Percentiles rank a stretch among this genome's conserved stretches.
phyloP scores from a whole-genome alignment of 495 filamentous ascomycete species.

The Poronia punctata region DNA sequence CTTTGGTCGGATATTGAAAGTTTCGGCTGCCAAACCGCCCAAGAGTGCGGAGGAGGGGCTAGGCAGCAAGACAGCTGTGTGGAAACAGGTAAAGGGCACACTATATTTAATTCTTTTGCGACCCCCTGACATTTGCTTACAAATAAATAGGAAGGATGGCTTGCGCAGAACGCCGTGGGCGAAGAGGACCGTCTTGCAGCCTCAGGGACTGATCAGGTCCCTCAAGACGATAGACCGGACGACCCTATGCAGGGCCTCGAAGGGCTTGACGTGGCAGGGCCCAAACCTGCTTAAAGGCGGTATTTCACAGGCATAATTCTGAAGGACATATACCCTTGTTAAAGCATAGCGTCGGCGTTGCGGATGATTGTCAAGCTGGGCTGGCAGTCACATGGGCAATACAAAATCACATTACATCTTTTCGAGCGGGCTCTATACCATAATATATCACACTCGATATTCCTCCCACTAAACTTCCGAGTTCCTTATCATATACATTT shows the following conservation, averaged over 20 bases:
- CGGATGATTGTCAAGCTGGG: slow-evolving; percentile 13
- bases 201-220: slow-evolving; percentile 47
- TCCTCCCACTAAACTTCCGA: slow-evolving; percentile 13
- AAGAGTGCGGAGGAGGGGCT: slow-evolving; percentile 82
- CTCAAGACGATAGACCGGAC: slow-evolving; percentile 47
- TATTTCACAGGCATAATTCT: slow-evolving; percentile 2
- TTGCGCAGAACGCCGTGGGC: slow-evolving; percentile 82
- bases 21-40: slow-evolving; percentile 84
- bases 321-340: slow-evolving; percentile 6
- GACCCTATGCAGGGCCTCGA: slow-evolving; percentile 97
- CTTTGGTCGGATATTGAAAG: slow-evolving; percentile 88
- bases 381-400: slow-evolving; percentile 8
- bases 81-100: slow-evolving; percentile 87
- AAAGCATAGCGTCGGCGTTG: slow-evolving; percentile 42
- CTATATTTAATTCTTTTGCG: slow-evolving; percentile 2
- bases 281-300: slow-evolving; percentile 60
- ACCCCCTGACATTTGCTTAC: slow-evolving; percentile 22
- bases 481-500: slow-evolving; percentile 25
- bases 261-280: slow-evolving; percentile 87
- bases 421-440: slow-evolving; percentile 20
- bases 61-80: slow-evolving; percentile 91
- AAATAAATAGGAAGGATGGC: slow-evolving; percentile 71
- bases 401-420: slow-evolving; percentile 12
- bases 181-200: slow-evolving; percentile 72
- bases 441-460: slow-evolving; percentile 20